These are phyloP conservation scores for Wickerhamiella allomyrinae DNA, from an alignment of 805 yeast genomes.

Conservation along the genomic window DNA sequence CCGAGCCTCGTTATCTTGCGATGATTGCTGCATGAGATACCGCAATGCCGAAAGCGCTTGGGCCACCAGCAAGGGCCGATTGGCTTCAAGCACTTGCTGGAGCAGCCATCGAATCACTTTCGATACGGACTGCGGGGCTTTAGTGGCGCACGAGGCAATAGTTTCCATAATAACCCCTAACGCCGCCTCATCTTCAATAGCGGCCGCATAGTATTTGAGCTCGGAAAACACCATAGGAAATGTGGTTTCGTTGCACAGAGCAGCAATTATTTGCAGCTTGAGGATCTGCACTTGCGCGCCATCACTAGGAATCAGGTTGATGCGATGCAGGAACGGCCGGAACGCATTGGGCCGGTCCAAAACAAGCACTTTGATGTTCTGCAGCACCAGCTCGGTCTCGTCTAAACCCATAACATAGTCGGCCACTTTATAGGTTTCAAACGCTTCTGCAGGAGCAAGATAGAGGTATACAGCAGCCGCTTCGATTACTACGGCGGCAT, in stretches of 20 bases:
- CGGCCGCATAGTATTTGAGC: conserved; percentile 5
- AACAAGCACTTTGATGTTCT: conserved; percentile 32
- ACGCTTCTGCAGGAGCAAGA: conserved; percentile 42
- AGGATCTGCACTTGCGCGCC: conserved; percentile 28
- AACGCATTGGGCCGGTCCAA: conserved; percentile 25
- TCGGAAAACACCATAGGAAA: neutral
- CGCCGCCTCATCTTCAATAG: conserved; percentile 2
- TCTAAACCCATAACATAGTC: conserved; percentile 34
- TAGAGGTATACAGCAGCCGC: conserved; percentile 41
- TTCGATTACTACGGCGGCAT: conserved; percentile 49
- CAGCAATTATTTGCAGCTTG: conserved; percentile 34
- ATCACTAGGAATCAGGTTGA: conserved; percentile 48
- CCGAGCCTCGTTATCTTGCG: neutral
- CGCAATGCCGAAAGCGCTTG: conserved; percentile 15
- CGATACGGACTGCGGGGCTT: conserved; percentile 2
- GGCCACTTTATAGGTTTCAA: conserved; percentile 37
- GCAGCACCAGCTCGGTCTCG: conserved; percentile 30
- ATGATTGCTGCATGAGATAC: conserved; percentile 13
- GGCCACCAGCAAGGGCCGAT: conserved; percentile 9
- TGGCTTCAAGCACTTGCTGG: conserved; percentile 5
- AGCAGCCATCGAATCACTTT: conserved; percentile 11
- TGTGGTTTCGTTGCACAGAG: neutral
- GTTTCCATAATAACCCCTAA: conserved; percentile 5
- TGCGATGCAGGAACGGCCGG: conserved; percentile 20
- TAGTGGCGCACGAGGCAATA: conserved; percentile 7